phyloP scores from a whole-genome alignment of 495 filamentous ascomycete genomes.

The Cercophora newfieldiana region DNA sequence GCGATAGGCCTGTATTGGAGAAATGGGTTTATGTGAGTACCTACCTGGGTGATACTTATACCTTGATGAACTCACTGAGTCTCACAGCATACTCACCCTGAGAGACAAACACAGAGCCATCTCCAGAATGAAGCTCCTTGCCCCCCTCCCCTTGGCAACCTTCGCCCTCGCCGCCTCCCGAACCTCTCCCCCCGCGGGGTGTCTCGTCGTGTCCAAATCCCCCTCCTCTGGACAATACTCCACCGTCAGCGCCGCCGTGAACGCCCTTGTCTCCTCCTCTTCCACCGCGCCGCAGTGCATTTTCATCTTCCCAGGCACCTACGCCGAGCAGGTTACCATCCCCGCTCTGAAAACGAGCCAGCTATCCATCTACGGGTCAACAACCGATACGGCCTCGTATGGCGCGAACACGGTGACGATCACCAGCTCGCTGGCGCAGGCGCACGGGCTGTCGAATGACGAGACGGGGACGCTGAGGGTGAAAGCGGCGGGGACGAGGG shows the following conservation, averaged over 20 bases:
- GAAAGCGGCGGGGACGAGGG: slow-evolving; percentile 47
- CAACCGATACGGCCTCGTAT: slow-evolving; percentile 57
- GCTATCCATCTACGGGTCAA: slow-evolving; percentile 63
- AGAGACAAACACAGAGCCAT: background rate
- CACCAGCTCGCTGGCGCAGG: slow-evolving; percentile 45
- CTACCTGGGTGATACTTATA: background rate
- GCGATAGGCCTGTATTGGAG: background rate
- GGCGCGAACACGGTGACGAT: slow-evolving; percentile 60
- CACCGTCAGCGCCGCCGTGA: slow-evolving; percentile 59
- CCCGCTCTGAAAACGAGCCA: slow-evolving; percentile 41
- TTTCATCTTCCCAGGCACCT: slow-evolving; percentile 62
- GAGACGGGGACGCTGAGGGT: slow-evolving; percentile 58
- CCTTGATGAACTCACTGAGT: too few species aligned
- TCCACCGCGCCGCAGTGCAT: slow-evolving; percentile 51
- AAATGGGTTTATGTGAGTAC: background rate
- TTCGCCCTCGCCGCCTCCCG: slow-evolving; percentile 42
- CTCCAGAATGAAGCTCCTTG: slow-evolving; percentile 21
- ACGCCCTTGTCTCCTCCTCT: slow-evolving; percentile 50
- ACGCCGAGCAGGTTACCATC: slow-evolving; percentile 61
- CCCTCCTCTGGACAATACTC: slow-evolving; percentile 37
- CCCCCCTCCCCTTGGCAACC: slow-evolving; percentile 33
- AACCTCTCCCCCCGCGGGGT: slow-evolving; percentile 51
- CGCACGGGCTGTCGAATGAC: slow-evolving; percentile 46
- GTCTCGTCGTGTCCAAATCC: slow-evolving; percentile 52
- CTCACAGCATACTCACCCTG: background rate